Evolutionary conservation across 192 early-diverging fungal species (phyloP).

Genomic region (Lunasporangiospora selenospora): DNA sequence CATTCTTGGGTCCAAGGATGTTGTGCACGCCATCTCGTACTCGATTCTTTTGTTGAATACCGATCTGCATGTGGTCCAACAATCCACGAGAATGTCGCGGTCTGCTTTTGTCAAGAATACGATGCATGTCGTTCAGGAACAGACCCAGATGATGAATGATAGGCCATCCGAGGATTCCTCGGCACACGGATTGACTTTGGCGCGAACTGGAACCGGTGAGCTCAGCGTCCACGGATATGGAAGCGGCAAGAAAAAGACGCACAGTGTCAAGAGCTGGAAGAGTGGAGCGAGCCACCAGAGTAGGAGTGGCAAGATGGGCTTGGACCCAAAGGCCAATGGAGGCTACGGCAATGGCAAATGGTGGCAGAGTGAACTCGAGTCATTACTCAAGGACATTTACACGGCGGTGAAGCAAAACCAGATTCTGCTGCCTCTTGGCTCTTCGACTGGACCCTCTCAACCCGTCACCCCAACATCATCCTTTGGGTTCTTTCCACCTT

Average conservation of each 20-base stretch:
- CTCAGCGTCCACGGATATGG: constrained; percentile 11
- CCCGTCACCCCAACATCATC: not conserved
- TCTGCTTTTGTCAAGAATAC: constrained; percentile 79
- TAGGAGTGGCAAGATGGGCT: constrained; percentile 21
- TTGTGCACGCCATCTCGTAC: constrained; percentile 87
- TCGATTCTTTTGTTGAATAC: constrained; percentile 92
- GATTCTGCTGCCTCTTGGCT: constrained; percentile 53
- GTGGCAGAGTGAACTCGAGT: constrained; percentile 66
- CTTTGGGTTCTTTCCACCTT: not conserved
- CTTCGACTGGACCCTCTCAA: not conserved
- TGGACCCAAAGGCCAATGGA: constrained; percentile 22
- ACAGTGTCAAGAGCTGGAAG: constrained; percentile 51
- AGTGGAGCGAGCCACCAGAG: constrained; percentile 43
- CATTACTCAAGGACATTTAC: constrained; percentile 66
- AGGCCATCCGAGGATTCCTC: constrained; percentile 2
- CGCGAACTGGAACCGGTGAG: constrained; percentile 10
- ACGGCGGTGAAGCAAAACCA: constrained; percentile 63
- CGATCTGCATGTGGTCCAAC: constrained; percentile 89
- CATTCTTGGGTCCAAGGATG: constrained; percentile 65
- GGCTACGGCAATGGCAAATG: constrained; percentile 35
- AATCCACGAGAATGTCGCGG: constrained; percentile 74
- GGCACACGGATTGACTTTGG: constrained; percentile 1
- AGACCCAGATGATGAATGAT: constrained; percentile 3
- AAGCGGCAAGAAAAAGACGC: constrained; percentile 21
- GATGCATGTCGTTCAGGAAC: constrained; percentile 53